Percentiles rank a stretch among this genome's conserved stretches.
Evolutionary conservation across 2,329 filamentous ascomycete genomes (phyloP).

Genomic region (Clonostachys chloroleuca): DNA sequence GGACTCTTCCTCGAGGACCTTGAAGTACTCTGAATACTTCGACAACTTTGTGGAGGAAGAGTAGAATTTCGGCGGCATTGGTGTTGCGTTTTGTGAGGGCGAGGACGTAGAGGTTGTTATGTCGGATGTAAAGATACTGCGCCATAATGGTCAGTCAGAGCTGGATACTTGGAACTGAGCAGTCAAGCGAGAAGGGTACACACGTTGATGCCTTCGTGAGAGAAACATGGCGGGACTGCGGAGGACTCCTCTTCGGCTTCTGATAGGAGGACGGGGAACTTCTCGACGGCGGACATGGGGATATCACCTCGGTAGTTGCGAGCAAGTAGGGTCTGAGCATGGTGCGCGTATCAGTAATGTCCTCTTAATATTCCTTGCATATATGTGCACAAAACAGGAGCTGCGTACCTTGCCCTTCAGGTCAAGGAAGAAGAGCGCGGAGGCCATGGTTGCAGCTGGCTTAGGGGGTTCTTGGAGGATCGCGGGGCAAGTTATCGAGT

Average conservation of each 20-base stretch:
- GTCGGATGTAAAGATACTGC: slow-evolving; percentile 96
- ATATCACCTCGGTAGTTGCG: slow-evolving; percentile 98
- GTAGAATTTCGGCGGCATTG: slow-evolving; percentile 95
- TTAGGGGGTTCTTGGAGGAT: slow-evolving; percentile 8
- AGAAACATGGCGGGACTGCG: slow-evolving; percentile 95
- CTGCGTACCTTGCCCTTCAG: slow-evolving; percentile 91
- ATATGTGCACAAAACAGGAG: not conserved
- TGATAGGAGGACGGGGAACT: slow-evolving; percentile 91
- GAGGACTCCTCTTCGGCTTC: slow-evolving; percentile 99
- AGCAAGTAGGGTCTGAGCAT: slow-evolving; percentile 84
- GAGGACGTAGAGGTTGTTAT: slow-evolving; percentile 98
- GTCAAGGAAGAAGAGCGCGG: slow-evolving; percentile 96
- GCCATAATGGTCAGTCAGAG: not conserved
- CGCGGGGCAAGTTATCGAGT: slow-evolving; percentile 12
- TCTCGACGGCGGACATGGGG: slow-evolving; percentile 98
- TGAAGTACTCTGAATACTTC: slow-evolving; percentile 99
- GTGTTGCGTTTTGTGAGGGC: slow-evolving; percentile 98
- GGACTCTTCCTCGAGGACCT: slow-evolving; percentile 96
- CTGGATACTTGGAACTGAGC: no score
- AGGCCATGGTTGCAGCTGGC: slow-evolving; percentile 67
- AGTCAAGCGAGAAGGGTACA: slow-evolving; percentile 15
- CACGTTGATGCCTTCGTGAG: slow-evolving; percentile 96
- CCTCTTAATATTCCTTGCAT: no score
- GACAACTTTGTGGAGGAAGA: slow-evolving; percentile 97
- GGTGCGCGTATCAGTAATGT: no score